Percentiles rank a stretch among this genome's conserved stretches.
Conservation (phyloP, 129 eudicot genomes). For the Centella asiatica region DNA sequence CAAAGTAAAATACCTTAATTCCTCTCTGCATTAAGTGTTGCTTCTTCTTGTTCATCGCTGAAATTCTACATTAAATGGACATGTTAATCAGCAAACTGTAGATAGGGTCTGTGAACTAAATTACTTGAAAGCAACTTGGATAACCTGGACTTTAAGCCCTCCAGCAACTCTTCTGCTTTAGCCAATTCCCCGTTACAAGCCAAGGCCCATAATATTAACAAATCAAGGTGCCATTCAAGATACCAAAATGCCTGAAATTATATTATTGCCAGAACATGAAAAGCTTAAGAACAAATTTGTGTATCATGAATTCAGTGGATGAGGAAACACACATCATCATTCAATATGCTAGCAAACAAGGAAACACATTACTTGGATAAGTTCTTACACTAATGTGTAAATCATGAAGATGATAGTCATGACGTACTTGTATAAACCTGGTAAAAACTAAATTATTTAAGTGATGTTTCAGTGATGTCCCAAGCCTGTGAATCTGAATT, state of each 20-base stretch:
- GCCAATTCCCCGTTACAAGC: slow-evolving; percentile 36
- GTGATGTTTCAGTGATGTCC: too few species aligned
- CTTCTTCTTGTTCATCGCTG: slow-evolving; percentile 58
- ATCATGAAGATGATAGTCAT: too few species aligned
- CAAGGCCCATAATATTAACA: slow-evolving; percentile 77
- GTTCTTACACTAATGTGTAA: too few species aligned
- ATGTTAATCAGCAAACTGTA: neutral
- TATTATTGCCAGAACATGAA: neutral
- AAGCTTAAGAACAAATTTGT: neutral
- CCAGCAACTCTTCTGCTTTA: slow-evolving; percentile 59
- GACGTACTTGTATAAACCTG: too few species aligned
- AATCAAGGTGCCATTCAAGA: slow-evolving; percentile 94
- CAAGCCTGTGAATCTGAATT: too few species aligned
- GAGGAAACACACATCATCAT: too few species aligned
- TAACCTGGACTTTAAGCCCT: slow-evolving; percentile 60
- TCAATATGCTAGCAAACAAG: neutral
- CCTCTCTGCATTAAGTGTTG: slow-evolving; percentile 54
- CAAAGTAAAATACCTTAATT: slow-evolving; percentile 43
- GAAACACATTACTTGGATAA: too few species aligned
- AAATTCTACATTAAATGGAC: slow-evolving; percentile 35
- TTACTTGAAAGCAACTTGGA: neutral
- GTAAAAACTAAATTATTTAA: too few species aligned
- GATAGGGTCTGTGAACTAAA: neutral
- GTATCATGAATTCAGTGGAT: neutral
- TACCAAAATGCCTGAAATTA: slow-evolving; percentile 57